Base-by-base conservation (phyloP, 2,329 filamentous ascomycete genomes). In the Penicillium sumatraense region DNA sequence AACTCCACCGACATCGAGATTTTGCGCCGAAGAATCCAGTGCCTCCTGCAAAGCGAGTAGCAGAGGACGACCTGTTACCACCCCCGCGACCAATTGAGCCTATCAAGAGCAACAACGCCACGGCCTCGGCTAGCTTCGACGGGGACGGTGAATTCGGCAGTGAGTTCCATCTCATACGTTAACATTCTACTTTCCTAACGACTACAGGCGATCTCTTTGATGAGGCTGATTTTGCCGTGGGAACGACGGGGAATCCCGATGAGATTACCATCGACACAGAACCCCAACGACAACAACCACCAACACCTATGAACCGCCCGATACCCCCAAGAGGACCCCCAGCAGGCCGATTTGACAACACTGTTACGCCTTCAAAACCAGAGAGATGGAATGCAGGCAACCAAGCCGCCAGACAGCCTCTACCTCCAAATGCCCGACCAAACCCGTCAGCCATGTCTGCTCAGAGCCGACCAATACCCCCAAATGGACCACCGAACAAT, bases 1-100 rank as follows among this genome's bases (percentile, higher is more conserved):
- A 88, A 36, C 80, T 98, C 33, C 88, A 97, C 74, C 85, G 93
- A 35, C 93, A 96, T 73, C 77, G 85, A 1, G 90, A 93, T 69
- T 96, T 84, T 70, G 83, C 77, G 14, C 80, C 81, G 5, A 89
- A 88, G 71, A 86, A 83, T 68, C 83, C 86, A 55, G 69, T 75
- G 2, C 65, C 66, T 54, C 59, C 61, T 26, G 71, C 73, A 26
- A 75, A 71, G 45, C 71, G 67, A 51, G 59, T 47, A 78, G 70
- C 84, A 76, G 63, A 84, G 77, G 63, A 84, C 78, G 67, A 81
- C 75, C 42, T 46, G 5, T 68, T 72, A 73, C 56, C 81, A 75
- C 68, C 79, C 23, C 63, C 65, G 35, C 67, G 59, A 36, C 62
- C 60, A 27, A 49, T 49, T 41, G 58, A 58, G 14, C 54, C 62